phyloP scores from a whole-genome alignment of 345 rosid species.

The Lumnitzera racemosa region DNA sequence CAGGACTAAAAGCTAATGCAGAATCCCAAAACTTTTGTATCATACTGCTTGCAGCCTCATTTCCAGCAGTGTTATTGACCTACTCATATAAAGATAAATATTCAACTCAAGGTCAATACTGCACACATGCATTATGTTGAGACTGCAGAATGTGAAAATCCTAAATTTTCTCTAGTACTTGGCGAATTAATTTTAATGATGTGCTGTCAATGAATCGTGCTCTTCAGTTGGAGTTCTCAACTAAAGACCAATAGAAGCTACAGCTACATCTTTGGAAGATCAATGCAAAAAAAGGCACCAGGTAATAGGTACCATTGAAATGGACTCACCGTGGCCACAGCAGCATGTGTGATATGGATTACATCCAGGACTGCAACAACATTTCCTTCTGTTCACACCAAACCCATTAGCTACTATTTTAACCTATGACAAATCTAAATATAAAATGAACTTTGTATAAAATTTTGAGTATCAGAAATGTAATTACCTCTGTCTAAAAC shows the following conservation, averaged over 20 bases:
- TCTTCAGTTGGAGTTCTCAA: no score
- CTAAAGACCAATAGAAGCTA: no score
- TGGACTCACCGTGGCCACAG: constrained; percentile 81
- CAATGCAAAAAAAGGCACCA: no score
- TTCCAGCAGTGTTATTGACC: constrained; percentile 72
- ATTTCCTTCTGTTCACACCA: constrained; percentile 59
- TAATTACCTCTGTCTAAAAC: constrained; percentile 69
- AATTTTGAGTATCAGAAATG: not conserved
- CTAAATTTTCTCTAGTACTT: no score
- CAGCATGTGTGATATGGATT: constrained; percentile 88
- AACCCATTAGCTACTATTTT: constrained; percentile 12
- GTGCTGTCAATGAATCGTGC: no score
- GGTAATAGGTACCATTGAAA: no score
- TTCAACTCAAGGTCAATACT: not conserved
- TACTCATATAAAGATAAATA: constrained; percentile 12
- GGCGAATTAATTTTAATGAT: no score
- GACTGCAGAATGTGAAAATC: no score
- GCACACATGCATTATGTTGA: not conserved
- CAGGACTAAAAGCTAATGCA: constrained; percentile 69
- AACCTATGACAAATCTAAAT: no score
- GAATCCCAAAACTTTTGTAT: constrained; percentile 99
- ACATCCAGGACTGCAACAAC: constrained; percentile 82
- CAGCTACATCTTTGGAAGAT: no score
- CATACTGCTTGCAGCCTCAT: constrained; percentile 72
- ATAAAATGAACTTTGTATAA: not conserved